phyloP scores from a whole-genome alignment of 1,139 yeast genomes.

The Yamadazyma spencermartinsiae region DNA sequence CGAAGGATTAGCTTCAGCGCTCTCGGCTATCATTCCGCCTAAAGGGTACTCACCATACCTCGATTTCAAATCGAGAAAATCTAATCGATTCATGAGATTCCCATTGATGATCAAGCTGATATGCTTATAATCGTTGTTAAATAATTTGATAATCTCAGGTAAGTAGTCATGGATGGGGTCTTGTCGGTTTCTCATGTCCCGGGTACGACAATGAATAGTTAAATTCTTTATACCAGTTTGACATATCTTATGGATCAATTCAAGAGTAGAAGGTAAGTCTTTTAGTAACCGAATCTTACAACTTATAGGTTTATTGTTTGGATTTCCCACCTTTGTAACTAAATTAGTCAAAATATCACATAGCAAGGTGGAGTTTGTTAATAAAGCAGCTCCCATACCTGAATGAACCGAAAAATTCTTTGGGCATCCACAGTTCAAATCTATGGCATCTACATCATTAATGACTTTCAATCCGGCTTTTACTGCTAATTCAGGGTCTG shows the following conservation, averaged over 20 bases:
- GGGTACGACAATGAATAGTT: slow-evolving; percentile 89
- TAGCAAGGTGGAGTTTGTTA: slow-evolving; percentile 76
- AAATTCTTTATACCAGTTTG: slow-evolving; percentile 80
- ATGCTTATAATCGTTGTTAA: slow-evolving; percentile 27
- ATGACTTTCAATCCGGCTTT: slow-evolving; percentile 81
- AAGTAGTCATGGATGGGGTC: slow-evolving; percentile 70
- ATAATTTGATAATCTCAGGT: slow-evolving; percentile 56
- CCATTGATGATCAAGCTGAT: slow-evolving; percentile 85
- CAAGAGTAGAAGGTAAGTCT: slow-evolving; percentile 54
- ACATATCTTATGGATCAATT: slow-evolving; percentile 62
- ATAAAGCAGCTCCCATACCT: slow-evolving; percentile 96
- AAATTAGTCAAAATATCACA: slow-evolving; percentile 65
- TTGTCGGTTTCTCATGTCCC: slow-evolving; percentile 87
- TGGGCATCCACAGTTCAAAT: slow-evolving; percentile 95
- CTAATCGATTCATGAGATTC: slow-evolving; percentile 56
- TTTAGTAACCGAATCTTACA: slow-evolving; percentile 80
- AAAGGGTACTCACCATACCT: slow-evolving; percentile 45
- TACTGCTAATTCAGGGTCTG: slow-evolving; percentile 82
- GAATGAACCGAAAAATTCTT: slow-evolving; percentile 84
- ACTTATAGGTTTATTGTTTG: slow-evolving; percentile 76
- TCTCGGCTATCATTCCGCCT: slow-evolving; percentile 93
- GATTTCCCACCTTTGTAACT: slow-evolving; percentile 79
- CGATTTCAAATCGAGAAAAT: slow-evolving; percentile 53
- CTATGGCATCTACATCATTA: slow-evolving; percentile 87
- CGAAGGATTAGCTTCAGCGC: slow-evolving; percentile 85